Evolutionary conservation across 257 asterid genomes (phyloP), one percentile per base, ranked within the genome.

Genomic region (Solanum chilense): DNA sequence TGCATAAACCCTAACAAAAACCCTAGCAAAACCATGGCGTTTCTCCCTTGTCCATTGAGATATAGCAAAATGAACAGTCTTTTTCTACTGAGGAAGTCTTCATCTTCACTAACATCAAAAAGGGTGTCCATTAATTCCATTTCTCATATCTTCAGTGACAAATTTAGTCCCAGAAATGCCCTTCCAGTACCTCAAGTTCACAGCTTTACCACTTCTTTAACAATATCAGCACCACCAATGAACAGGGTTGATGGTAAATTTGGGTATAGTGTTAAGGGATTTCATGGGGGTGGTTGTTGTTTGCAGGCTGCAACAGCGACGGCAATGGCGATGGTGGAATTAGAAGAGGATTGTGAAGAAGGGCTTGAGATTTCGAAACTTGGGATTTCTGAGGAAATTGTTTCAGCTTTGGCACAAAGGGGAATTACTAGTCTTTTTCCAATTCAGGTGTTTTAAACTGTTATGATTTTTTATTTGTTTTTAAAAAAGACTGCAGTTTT

Each of bases 281-380:
- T 95, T 82, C 97, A 92, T 86, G 88, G 92, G 23, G 90, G 94
- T 76, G 89, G 86, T 83, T 33, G 84, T 83, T 33, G 91, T 62
- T 87, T 92, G 87, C 75, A 87, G 85, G 92, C 93, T 9, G 93
- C 91, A 4, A 89, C 90, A 70, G 98, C 97, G 2, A 93, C 83
- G 21, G 98, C 93, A 82, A 92, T 92, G 25, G 92, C 92, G 5
- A 90, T 84, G n/a, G 98, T 94, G 52, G 96, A 93, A 80, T 91
- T 45, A 90, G 90, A 82, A 89, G 84, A 80, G 87, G 89, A 87
- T 85, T 85, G 82, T 85, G 93, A 4, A 75, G 92, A 77, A 88
- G 98, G 99, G 52, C 96, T 97, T n/a, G 98, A 95, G 90, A 94
- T 97, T 27, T 86, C 98, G 1, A 94, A 94, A 85, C 98, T 97